Conservation (phyloP, 2,329 filamentous ascomycete genomes). For the Clarireedia paspali region DNA sequence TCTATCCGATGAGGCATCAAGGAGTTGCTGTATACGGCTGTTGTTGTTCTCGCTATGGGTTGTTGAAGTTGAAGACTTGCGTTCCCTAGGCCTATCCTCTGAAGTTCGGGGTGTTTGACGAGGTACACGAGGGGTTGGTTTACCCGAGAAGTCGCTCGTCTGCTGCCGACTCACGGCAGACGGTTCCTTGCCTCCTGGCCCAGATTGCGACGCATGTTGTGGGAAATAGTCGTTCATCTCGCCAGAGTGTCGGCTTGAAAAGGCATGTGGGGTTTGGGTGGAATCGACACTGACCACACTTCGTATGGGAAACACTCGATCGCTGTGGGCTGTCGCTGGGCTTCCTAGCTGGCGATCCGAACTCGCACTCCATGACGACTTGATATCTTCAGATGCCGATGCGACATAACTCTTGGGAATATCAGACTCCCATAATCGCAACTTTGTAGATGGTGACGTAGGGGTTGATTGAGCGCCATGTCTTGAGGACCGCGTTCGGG, state of each 20-base stretch:
- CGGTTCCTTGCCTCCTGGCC: background rate
- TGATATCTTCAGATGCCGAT: background rate
- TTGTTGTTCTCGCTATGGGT: constrained; percentile 12
- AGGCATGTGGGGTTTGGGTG: constrained; percentile 18
- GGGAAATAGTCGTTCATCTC: constrained; percentile 20
- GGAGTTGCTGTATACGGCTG: constrained; percentile 21
- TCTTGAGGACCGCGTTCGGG: background rate
- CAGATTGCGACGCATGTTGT: background rate
- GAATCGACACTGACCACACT: constrained; percentile 25
- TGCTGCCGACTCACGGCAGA: background rate
- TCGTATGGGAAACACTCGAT: constrained; percentile 25
- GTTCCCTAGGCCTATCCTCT: background rate
- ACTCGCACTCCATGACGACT: constrained; percentile 15
- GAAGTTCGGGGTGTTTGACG: background rate
- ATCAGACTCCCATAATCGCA: constrained; percentile 5
- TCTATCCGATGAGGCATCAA: constrained; percentile 22
- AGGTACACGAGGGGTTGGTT: background rate
- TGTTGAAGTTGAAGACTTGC: constrained; percentile 13
- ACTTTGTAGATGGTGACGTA: constrained; percentile 1
- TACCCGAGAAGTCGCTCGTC: background rate
- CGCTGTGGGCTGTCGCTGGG: constrained; percentile 9
- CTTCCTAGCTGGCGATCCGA: constrained; percentile 17
- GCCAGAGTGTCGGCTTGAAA: constrained; percentile 10
- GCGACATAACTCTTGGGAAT: background rate
- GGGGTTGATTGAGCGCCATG: background rate